Base-by-base conservation (phyloP, 495 filamentous ascomycete species). In the Halenospora varia region DNA sequence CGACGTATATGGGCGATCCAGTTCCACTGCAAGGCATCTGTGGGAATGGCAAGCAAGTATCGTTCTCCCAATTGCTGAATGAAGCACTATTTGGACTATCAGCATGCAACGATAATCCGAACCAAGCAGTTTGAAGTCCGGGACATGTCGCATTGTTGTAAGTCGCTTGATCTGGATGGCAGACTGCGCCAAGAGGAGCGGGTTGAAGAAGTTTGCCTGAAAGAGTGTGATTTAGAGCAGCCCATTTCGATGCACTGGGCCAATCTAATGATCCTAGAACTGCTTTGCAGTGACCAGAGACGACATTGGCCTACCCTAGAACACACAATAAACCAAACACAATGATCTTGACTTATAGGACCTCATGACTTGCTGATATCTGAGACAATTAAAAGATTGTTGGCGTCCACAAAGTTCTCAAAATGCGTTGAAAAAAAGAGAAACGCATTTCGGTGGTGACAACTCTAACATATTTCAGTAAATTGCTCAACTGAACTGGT, bases 1-100 rank as follows among this genome's bases (percentile, higher is more conserved):
- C 60, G 54, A 77, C 68, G 57, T 72, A 75, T 60, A 73, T 62
- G 66, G 76, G 75, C 69, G 78, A 75, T 64, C 76, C 73, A 1
- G 26, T 6, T 19, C 17, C 48, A 56, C 46, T 45, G 51, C 72
- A 74, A 8, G 62, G 53, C 3, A 18, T 10, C 19, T 41, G 9
- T 29, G 59, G 29, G 25, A 48, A 18, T 22, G 54, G 57, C 11
- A 67, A 22, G 47, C 52, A 67, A 29, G 62, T 55, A 46, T 64
- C 62, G 29, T 67, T 60, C 20, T 64, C 56, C 23, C 23, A 51
- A 23, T 51, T 58, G 25, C 53, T 54, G 68, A 67, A 75, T 61
- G 71, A 68, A 41, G 62, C 62, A 9, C 74, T 73, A 41, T 73
- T 56, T 25, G 75, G 73, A 57, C 72, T 65, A 47, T 59, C 59